Base-by-base conservation (phyloP, 148 eudicot genomes). In the Bassia scoparia region DNA sequence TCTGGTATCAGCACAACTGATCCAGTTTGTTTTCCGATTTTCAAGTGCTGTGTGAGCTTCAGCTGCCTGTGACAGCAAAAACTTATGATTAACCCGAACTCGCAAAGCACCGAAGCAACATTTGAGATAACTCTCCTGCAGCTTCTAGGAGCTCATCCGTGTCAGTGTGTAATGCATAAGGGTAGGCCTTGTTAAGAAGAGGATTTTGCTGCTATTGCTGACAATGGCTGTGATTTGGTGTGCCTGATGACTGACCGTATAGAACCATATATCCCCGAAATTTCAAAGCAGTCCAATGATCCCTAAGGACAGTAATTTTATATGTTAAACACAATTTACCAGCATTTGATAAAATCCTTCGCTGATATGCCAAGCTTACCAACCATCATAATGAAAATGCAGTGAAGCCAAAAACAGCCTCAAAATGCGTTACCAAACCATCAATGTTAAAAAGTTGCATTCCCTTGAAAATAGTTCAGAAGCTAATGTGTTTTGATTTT, bases 1-100 rank as follows among this genome's bases (percentile, higher is more conserved):
- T 87, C 92, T 29, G 98, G 96, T 73, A 93, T 89, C 71, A 93
- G 85, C 86, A 93, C 89, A 65, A 87, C 78, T 9, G 94, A 93
- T 20, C 98, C 96, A 29, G 94, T 86, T n/a, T 13, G 94, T 90
- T 70, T 73, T 87, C 4, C 90, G 81, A 60, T 77, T 80, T 82
- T 88, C 96, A 49, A 93, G 90, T 76, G 91, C 96, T n/a, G 83
- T 75, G 63, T 93, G 98, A 0, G 98, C 98, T 75, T 83, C 87
- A 4, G 90, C 91, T 4, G 93, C 98, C 72, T 93, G 78, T 64
- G 96, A 93, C 23, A 93, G 76, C n/a, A 87, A 86, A 61, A 88
- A 93, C 56, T 73, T 88, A 41, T 90, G 98, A 71, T 93, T 93
- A 35, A 90, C 90, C 41, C 84, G 93, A 10, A 86, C 87, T n/a